Base-by-base conservation (phyloP, 768 basidiomycete species). In the Nidularia sp. region DNA sequence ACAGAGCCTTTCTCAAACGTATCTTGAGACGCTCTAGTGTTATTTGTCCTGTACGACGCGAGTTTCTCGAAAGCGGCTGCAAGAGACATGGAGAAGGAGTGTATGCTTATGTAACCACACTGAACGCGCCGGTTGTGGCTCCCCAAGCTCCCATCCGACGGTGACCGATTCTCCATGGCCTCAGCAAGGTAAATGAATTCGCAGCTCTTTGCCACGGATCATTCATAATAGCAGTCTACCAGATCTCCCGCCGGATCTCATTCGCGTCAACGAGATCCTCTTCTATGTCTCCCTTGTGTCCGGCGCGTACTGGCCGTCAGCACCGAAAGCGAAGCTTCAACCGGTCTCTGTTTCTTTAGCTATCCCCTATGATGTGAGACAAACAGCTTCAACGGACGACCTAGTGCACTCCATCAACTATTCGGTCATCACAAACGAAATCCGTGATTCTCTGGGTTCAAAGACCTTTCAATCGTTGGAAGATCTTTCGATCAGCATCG, bases 381-480 rank as follows among this genome's bases (percentile, higher is more conserved):
- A 58, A 1, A 71, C 85, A 2, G 85, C 83, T 8, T 54, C 57
- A 0, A 61, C 70, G 5, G 86, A 89, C 62, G 74, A 84, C 57
- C 68, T 88, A 2, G 57, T 67, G 0, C 66, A 77, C 53, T 84
- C 86, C 1, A 74, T 91, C 53, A 80, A 91, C 69, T 92, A 92
- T 60, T 78, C 79, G 1, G 61, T 73, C 4, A 64, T 84, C 8
- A 74, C 63, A 5, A 56, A 65, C 3, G 59, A 53, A 62, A 51
- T 69, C 44, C 57, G 60, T 58, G 56, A 60, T 60, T 25, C 61
- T 33, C 74, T 55, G 58, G 66, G 10, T 54, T 65, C 25, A 56
- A 55, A 53, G 56, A 25, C 54, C 1, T 81, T 80, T 45, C 36
- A 60, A 0, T 70, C 74, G 2, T 68, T 87, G 31, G 79, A 83